Evolutionary conservation across 164 flowering plant species (phyloP).

Genomic region (grape (Vitis vinifera)): ASM3070453v1 NC_081817.1:26699001-26699500

Average conservation of each 20-base stretch:
- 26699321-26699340: neutral
- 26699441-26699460: neutral
- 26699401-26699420: neutral
- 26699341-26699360: neutral
- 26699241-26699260: neutral
- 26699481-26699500: too few relatives aligned
- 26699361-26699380: neutral
- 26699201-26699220: neutral
- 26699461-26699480: neutral
- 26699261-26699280: neutral
- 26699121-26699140: neutral
- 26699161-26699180: too few relatives aligned
- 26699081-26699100: neutral
- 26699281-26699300: neutral
- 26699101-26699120: neutral
- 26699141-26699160: neutral
- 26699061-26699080: neutral
- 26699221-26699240: neutral
- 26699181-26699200: too few relatives aligned
- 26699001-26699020: constrained; percentile 19
- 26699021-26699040: constrained; percentile 35
- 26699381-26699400: neutral
- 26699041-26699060: neutral
- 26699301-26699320: neutral
- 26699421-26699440: neutral